Evolutionary conservation across 306 rosid genomes (phyloP).

Genomic region (Prunus mongolica): DNA sequence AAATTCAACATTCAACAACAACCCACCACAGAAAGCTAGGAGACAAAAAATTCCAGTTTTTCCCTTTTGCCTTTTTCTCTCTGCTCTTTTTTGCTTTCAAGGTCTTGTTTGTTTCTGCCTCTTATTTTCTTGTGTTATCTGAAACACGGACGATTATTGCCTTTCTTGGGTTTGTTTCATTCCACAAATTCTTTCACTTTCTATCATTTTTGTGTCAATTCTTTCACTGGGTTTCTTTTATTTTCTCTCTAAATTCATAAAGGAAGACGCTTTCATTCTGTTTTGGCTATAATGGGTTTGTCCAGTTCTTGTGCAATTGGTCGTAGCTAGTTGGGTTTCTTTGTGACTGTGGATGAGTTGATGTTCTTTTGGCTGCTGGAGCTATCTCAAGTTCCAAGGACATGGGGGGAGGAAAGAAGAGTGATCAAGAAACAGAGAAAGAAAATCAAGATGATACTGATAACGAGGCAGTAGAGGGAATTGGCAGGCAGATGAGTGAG

Average conservation of each 20-base stretch:
- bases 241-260: background rate
- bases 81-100: background rate
- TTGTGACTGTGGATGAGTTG: constrained; percentile 10
- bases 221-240: constrained; percentile 4
- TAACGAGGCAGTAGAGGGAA: constrained; percentile 19
- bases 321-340: background rate
- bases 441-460: constrained; percentile 15
- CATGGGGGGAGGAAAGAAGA: constrained; percentile 40
- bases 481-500: constrained; percentile 27
- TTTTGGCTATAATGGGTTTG: constrained; percentile 9
- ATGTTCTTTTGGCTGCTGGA: constrained; percentile 22
- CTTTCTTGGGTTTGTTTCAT: background rate
- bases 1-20: constrained; percentile 30
- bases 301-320: constrained; percentile 7
- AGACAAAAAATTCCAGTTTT: constrained; percentile 12
- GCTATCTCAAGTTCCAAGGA: constrained; percentile 25
- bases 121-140: constrained; percentile 22
- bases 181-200: constrained; percentile 6
- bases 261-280: background rate
- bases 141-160: constrained; percentile 3
- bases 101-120: background rate
- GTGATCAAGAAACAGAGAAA: constrained; percentile 6
- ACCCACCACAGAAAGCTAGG: constrained; percentile 36
- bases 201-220: background rate
- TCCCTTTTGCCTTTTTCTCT: constrained; percentile 3